Conservation (phyloP, 2,329 filamentous ascomycete genomes). For the Neophaeococcomyces mojaviensis region DNA sequence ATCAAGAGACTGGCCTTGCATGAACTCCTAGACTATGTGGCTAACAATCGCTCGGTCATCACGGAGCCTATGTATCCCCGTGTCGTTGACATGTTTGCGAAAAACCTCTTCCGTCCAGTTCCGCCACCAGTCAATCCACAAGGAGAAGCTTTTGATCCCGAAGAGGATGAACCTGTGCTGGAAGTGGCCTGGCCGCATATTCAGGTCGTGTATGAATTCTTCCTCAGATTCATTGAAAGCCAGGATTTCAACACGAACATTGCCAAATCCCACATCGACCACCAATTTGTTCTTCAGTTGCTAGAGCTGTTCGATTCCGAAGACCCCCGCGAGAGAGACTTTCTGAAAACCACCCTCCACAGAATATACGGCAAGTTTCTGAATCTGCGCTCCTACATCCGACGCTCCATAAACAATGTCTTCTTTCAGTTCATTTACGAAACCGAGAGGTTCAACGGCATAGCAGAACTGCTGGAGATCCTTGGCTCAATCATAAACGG, state of each 20-base stretch:
- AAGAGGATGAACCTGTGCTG: constrained; percentile 95
- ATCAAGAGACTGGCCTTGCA: constrained; percentile 96
- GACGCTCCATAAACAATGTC: constrained; percentile 98
- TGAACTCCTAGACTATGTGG: constrained; percentile 93
- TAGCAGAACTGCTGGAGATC: constrained; percentile 93
- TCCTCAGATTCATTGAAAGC: constrained; percentile 96
- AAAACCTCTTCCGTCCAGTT: constrained; percentile 95
- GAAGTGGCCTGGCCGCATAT: constrained; percentile 99
- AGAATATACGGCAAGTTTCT: constrained; percentile 98
- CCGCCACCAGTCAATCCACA: constrained; percentile 96
- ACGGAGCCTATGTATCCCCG: constrained; percentile 98
- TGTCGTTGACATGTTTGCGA: constrained; percentile 98
- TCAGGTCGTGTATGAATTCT: constrained; percentile 99
- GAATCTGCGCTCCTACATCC: constrained; percentile 92
- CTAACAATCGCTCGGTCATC: constrained; percentile 96
- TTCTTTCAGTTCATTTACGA: constrained; percentile 99
- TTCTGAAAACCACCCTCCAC: constrained; percentile 95
- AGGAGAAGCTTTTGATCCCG: constrained; percentile 94
- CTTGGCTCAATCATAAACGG: constrained; percentile 98
- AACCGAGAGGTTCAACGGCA: constrained; percentile 96
- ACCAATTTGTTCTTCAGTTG: constrained; percentile 88
- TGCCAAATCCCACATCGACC: constrained; percentile 96
- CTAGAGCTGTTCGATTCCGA: constrained; percentile 98
- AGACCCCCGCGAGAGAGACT: constrained; percentile 91
- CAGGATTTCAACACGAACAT: constrained; percentile 99